These are phyloP conservation scores for Tephrocybe rancida DNA, from an alignment of 768 basidiomycete genomes.

Conservation along the genomic window DNA sequence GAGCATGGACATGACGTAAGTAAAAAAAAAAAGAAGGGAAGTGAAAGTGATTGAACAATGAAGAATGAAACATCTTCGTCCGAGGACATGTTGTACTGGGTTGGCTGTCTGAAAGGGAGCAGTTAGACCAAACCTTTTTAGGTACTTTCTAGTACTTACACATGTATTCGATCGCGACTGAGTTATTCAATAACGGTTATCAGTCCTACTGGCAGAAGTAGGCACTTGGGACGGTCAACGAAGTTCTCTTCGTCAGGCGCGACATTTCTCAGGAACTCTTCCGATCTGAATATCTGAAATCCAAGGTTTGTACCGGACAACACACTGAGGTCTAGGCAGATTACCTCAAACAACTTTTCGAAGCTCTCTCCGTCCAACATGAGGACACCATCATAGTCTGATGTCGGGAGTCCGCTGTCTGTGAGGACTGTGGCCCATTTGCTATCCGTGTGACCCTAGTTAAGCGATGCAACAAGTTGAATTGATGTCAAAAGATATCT, in stretches of 20 bases:
- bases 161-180: too few relatives aligned
- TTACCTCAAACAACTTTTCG: conserved; percentile 30
- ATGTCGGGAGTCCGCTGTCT: conserved; percentile 15
- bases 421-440: not conserved
- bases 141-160: too few relatives aligned
- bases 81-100: too few relatives aligned
- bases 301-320: not conserved
- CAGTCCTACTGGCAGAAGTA: conserved; percentile 11
- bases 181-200: conserved; percentile 2
- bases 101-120: too few relatives aligned
- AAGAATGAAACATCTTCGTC: too few relatives aligned
- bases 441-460: conserved; percentile 23
- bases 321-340: too few relatives aligned
- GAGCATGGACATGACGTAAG: too few relatives aligned
- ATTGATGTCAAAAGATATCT: not conserved
- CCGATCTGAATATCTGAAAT: conserved; percentile 14
- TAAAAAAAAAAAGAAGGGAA: too few relatives aligned
- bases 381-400: conserved; percentile 30
- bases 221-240: conserved; percentile 14
- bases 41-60: too few relatives aligned
- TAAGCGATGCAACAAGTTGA: not conserved
- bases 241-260: conserved; percentile 23
- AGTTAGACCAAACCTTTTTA: too few relatives aligned
- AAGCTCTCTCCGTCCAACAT: conserved; percentile 34
- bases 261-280: conserved; percentile 2